phyloP scores from a whole-genome alignment of 225 moss, liverwort and hornwort species.

The Takakia lepidozioides region DNA sequence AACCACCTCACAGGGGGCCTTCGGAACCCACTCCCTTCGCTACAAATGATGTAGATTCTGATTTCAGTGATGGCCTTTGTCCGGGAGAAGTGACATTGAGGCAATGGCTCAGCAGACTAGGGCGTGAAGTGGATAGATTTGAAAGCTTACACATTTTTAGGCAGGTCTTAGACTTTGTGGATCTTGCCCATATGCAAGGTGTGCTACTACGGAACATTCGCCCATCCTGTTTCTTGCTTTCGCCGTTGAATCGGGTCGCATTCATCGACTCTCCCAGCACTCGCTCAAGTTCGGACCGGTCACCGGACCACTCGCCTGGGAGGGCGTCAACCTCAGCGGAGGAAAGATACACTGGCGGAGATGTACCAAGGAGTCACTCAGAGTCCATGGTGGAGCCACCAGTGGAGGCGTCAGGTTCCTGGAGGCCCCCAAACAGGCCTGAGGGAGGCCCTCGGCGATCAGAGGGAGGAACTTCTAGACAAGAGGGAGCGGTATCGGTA shows the following conservation, averaged over 20 bases:
- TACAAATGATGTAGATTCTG: constrained; percentile 30
- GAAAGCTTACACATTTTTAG: constrained; percentile 88
- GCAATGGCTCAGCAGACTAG: constrained; percentile 70
- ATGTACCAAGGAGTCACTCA: constrained; percentile 5
- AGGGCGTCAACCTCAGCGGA: constrained; percentile 40
- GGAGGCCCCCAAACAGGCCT: constrained; percentile 6
- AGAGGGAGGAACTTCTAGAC: too few relatives aligned
- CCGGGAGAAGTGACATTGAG: constrained; percentile 66
- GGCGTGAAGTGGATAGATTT: constrained; percentile 62
- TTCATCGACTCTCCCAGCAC: constrained; percentile 85
- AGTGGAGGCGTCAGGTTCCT: constrained; percentile 4
- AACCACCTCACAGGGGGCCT: constrained; percentile 2
- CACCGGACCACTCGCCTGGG: constrained; percentile 56
- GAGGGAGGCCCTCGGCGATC: constrained; percentile 5
- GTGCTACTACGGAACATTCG: constrained; percentile 91
- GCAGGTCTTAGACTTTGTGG: constrained; percentile 93
- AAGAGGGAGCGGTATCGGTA: constrained; percentile 6
- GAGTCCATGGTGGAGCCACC: constrained; percentile 3
- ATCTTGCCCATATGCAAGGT: constrained; percentile 79
- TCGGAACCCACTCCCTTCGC: constrained; percentile 6
- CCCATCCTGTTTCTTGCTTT: constrained; percentile 87
- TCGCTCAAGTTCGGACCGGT: constrained; percentile 70
- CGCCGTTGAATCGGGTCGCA: constrained; percentile 74
- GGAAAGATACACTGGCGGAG: constrained; percentile 22
- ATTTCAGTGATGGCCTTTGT: constrained; percentile 21